Conservation (phyloP, 257 asterid genomes). For the Ophiorrhiza pumila region DNA sequence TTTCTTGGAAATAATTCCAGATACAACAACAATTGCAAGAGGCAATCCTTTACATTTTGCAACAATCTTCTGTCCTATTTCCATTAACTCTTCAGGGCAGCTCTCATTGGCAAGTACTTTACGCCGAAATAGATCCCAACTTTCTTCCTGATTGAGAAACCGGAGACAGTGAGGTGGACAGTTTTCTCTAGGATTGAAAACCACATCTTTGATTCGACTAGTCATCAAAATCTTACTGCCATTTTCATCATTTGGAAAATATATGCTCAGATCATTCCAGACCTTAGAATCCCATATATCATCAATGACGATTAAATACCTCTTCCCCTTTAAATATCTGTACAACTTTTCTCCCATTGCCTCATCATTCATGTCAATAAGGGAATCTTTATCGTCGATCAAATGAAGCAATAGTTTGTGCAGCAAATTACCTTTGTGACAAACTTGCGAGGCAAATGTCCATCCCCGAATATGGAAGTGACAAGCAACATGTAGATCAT, state of each 20-base stretch:
- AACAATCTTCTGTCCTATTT: not conserved
- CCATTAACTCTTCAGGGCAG: not conserved
- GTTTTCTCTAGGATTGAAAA: too few species aligned
- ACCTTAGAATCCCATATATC: not conserved
- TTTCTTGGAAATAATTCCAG: not conserved
- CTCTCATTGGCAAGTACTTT: not conserved
- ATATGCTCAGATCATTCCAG: not conserved
- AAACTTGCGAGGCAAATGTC: not conserved
- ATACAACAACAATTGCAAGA: not conserved
- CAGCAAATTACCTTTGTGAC: not conserved
- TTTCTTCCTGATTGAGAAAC: not conserved
- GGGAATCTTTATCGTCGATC: not conserved
- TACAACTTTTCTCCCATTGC: not conserved
- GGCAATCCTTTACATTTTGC: too few species aligned
- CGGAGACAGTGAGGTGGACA: not conserved
- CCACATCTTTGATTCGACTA: not conserved
- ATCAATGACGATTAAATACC: not conserved
- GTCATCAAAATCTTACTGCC: constrained; percentile 2
- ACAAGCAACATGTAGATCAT: not conserved
- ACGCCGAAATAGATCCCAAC: not conserved
- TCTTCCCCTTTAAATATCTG: not conserved
- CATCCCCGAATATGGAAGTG: not conserved
- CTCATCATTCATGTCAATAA: not conserved
- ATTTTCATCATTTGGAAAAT: not conserved
- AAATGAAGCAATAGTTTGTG: not conserved